Percentiles rank a stretch among this genome's conserved stretches.
Conservation (phyloP, 352 stramenopile species). For the Phytophthora fragariae region DNA sequence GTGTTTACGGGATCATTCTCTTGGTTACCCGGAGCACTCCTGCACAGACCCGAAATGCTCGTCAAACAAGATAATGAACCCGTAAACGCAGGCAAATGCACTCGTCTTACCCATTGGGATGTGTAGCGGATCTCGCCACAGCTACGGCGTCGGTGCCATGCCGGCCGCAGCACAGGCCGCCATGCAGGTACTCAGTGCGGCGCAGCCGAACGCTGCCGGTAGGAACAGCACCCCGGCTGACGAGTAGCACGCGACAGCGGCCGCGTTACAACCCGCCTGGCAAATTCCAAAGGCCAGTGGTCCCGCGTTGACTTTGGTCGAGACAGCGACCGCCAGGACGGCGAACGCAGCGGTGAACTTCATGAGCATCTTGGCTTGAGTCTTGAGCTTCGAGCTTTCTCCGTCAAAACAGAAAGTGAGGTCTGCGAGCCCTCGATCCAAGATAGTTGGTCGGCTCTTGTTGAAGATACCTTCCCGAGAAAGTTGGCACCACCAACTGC, state of each 20-base stretch:
- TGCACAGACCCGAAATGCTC: neutral
- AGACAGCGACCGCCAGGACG: neutral
- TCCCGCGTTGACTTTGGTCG: neutral
- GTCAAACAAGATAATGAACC: neutral
- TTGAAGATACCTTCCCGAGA: neutral
- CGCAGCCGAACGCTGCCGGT: neutral
- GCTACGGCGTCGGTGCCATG: neutral
- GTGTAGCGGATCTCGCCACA: neutral
- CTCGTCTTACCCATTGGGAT: neutral
- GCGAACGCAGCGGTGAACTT: neutral
- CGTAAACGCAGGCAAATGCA: neutral
- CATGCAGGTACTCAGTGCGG: neutral
- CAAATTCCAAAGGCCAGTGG: neutral
- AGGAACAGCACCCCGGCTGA: neutral
- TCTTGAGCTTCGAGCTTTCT: neutral
- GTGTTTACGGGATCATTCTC: neutral
- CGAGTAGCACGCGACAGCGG: neutral
- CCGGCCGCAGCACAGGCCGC: neutral
- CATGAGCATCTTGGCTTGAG: neutral
- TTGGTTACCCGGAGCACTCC: neutral
- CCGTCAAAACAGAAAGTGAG: neutral
- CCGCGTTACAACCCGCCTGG: neutral
- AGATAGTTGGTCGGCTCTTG: neutral
- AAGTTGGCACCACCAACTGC: neutral
- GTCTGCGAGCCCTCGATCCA: neutral